Evolutionary conservation across 129 eudicot genomes (phyloP).

Genomic region (Kitagawia praeruptora): DNA sequence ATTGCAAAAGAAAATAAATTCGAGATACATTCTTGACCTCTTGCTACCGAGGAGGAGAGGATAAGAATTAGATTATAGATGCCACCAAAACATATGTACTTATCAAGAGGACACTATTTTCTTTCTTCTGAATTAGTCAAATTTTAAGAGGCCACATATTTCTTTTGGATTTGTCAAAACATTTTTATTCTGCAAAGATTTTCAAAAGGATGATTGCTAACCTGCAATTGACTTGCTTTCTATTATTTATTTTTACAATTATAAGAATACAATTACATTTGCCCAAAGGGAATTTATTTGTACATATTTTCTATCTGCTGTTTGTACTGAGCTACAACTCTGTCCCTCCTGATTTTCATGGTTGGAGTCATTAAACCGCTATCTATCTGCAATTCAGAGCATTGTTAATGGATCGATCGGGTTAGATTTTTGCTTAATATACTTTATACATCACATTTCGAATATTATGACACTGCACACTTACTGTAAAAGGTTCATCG

Average conservation of each 20-base stretch:
- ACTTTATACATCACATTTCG: no score
- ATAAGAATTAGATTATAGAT: no score
- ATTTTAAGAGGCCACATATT: no score
- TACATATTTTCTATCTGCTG: slow-evolving; percentile 57
- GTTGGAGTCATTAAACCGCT: slow-evolving; percentile 93
- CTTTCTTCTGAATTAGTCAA: no score
- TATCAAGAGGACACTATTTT: no score
- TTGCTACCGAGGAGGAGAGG: no score
- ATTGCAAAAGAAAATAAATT: no score
- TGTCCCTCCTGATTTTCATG: slow-evolving; percentile 76
- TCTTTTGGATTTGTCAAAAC: no score
- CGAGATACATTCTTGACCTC: no score
- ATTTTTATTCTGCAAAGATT: neutral
- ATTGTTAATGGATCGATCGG: neutral
- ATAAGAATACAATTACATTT: neutral
- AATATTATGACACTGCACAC: neutral
- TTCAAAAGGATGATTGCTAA: neutral
- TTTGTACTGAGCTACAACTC: slow-evolving; percentile 59
- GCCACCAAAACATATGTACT: no score
- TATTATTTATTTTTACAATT: neutral
- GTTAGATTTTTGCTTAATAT: no score
- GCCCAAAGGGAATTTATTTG: slow-evolving; percentile 18
- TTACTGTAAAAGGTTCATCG: slow-evolving; percentile 94
- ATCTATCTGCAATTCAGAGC: slow-evolving; percentile 57
- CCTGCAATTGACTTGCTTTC: neutral